Percentiles rank a stretch among this genome's conserved stretches.
Conservation (phyloP, 1,284 basidiomycete genomes). For the Papiliotrema terrestris region DNA sequence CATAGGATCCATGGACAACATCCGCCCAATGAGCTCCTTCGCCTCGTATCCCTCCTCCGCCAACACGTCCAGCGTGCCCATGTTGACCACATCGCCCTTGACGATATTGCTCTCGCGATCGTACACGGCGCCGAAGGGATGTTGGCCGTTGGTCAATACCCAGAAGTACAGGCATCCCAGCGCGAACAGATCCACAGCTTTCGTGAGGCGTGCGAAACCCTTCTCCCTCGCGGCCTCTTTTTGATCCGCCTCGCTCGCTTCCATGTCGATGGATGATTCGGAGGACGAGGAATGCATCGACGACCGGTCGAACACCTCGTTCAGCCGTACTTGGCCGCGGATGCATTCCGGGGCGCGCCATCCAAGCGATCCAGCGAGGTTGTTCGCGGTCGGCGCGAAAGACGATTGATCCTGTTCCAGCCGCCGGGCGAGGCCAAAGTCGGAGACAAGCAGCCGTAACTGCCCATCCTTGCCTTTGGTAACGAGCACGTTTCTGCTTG, state of each 20-base stretch:
- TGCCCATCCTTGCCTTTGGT: conserved; percentile 62
- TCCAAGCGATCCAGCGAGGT: conserved; percentile 78
- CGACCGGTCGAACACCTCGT: conserved; percentile 65
- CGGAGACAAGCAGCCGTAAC: conserved; percentile 87
- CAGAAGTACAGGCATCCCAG: conserved; percentile 92
- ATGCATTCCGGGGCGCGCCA: conserved; percentile 94
- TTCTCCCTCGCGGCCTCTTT: conserved; percentile 16
- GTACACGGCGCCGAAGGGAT: conserved; percentile 87
- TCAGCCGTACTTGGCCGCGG: conserved; percentile 82
- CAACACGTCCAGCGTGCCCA: conserved; percentile 68
- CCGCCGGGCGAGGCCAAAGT: conserved; percentile 91
- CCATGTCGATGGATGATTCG: conserved; percentile 20
- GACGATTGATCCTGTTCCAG: conserved; percentile 90
- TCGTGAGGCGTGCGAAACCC: conserved; percentile 65
- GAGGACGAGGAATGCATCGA: conserved; percentile 51
- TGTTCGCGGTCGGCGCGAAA: conserved; percentile 74
- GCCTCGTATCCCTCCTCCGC: conserved; percentile 91
- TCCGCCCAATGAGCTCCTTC: conserved; percentile 66
- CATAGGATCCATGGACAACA: conserved; percentile 71
- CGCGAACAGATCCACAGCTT: conserved; percentile 91
- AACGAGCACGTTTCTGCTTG: conserved; percentile 76
- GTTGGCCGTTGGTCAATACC: conserved; percentile 76
- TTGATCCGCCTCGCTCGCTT: conserved; percentile 11
- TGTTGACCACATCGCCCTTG: conserved; percentile 63
- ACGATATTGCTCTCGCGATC: conserved; percentile 89